Evolutionary conservation across 257 asterid species (phyloP).

Genomic region (Solanum neorickii): DNA sequence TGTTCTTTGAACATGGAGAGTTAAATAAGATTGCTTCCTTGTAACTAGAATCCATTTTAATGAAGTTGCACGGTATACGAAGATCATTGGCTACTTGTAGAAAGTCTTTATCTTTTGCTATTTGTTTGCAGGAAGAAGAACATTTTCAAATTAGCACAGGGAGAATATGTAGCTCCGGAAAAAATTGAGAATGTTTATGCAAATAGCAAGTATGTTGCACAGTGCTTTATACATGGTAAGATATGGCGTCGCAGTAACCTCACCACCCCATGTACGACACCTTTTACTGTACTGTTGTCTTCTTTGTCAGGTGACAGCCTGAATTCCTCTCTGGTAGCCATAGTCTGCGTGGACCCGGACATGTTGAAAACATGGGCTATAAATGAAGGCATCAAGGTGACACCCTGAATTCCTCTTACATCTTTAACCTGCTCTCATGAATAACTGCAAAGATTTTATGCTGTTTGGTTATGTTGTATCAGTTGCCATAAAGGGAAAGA

Average conservation of each 20-base stretch:
- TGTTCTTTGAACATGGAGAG: background rate
- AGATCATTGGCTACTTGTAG: background rate
- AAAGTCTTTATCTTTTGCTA: background rate
- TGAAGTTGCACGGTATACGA: background rate
- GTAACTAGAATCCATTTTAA: background rate
- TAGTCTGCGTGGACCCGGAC: constrained; percentile 54
- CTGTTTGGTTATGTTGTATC: background rate
- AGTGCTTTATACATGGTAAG: constrained; percentile 86
- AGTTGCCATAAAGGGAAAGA: background rate
- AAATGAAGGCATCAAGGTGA: constrained; percentile 49
- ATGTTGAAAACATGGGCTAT: constrained; percentile 52
- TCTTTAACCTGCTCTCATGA: background rate
- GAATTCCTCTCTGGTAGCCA: constrained; percentile 50
- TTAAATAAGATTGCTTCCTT: background rate
- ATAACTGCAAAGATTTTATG: background rate
- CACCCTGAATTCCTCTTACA: background rate
- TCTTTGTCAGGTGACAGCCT: constrained; percentile 49
- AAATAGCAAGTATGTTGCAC: constrained; percentile 73
- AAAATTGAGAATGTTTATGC: constrained; percentile 90
- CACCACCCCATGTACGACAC: background rate
- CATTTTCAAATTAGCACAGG: constrained; percentile 91
- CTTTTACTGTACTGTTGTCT: background rate
- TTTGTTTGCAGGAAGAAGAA: constrained; percentile 72
- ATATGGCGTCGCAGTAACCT: background rate
- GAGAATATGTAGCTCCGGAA: constrained; percentile 93